Conservation (phyloP, 2,329 filamentous ascomycete species). For the Xylaria sp. region DNA sequence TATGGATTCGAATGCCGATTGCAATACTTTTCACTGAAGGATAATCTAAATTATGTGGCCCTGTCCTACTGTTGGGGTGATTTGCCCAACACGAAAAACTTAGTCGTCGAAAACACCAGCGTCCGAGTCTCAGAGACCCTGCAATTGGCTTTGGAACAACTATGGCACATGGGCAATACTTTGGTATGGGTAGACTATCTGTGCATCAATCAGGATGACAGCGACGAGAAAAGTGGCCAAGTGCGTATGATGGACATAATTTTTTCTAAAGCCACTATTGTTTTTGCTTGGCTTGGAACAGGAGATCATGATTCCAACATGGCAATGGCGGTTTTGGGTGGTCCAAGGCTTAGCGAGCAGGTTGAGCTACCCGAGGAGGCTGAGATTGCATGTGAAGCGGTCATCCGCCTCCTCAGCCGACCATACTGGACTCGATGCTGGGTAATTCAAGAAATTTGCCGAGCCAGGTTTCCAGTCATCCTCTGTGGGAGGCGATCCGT, state of each 20-base stretch:
- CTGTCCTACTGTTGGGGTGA: conserved; percentile 28
- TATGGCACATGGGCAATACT: conserved; percentile 22
- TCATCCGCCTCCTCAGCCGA: conserved; percentile 26
- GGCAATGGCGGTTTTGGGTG: conserved; percentile 26
- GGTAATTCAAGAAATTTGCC: conserved; percentile 30
- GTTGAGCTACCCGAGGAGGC: conserved; percentile 25
- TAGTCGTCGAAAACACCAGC: conserved; percentile 15
- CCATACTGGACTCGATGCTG: conserved; percentile 28
- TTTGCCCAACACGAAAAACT: conserved; percentile 9
- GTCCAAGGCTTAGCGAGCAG: conserved; percentile 16
- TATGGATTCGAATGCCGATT: conserved; percentile 19
- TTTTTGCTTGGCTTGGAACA: conserved; percentile 42
- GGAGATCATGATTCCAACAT: conserved; percentile 24
- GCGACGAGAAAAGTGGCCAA: conserved; percentile 39
- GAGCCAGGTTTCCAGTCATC: conserved; percentile 16
- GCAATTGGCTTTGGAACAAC: conserved; percentile 14
- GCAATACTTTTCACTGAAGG: conserved; percentile 16
- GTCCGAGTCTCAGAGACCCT: conserved; percentile 22
- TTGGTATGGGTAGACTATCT: conserved; percentile 41
- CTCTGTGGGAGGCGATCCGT: conserved; percentile 23
- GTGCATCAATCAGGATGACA: conserved; percentile 44
- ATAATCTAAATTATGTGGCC: conserved; percentile 13
- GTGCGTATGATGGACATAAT: conserved; percentile 42
- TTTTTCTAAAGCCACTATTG: conserved; percentile 36
- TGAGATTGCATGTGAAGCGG: conserved; percentile 20